Evolutionary conservation across 2,329 filamentous ascomycete species (phyloP), one percentile per base, ranked within the genome.

Genomic region (Stemphylium beticola): DNA sequence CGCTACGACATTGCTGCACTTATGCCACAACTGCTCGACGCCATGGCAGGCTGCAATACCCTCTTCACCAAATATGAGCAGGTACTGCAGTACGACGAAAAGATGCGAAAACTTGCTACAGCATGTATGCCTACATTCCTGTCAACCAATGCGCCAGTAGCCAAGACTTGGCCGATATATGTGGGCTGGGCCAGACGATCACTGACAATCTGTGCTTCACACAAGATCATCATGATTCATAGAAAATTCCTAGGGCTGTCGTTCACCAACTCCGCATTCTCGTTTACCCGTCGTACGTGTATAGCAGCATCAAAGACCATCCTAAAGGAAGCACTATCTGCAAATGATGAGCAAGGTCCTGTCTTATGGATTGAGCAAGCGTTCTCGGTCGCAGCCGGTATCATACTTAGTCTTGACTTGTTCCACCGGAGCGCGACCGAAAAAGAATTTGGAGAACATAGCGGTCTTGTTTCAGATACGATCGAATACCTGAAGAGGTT

Each of bases 181-280:
- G 65, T 77, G 7, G 68, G 60, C 1, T 78, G 76, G 76, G 75
- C 73, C 6, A 62, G 74, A 43, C 64, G 72, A 18, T 70, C 72
- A n/a, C 43, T 77, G 10, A 67, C 74, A 0, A 74, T 77, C 15
- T 74, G 73, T 46, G 68, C 73, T 12, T 53, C 73, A 1, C 75
- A 78, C 39, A 78, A 78, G 51, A 74, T 77, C 22, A 77, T 78
- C 49, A 77, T 77, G 75, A 76, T 77, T n/a, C 74, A 76, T 43
- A 65, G 76, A 4, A 75, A 73, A 29, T 78, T 77, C 38, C 55
- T 77, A 2, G 70, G 74, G 9, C 50, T 71, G 10, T 76, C 72
- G 12, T 77, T 78, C 42, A 73, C 71, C 0, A 77, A 76, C 26
- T 66, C 70, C 0, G 69, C 71, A 3, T 78, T 77, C 47, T 64